Evolutionary conservation across 176 grass and related monocot genomes (phyloP).

Genomic region (Raddia distichophylla): DNA sequence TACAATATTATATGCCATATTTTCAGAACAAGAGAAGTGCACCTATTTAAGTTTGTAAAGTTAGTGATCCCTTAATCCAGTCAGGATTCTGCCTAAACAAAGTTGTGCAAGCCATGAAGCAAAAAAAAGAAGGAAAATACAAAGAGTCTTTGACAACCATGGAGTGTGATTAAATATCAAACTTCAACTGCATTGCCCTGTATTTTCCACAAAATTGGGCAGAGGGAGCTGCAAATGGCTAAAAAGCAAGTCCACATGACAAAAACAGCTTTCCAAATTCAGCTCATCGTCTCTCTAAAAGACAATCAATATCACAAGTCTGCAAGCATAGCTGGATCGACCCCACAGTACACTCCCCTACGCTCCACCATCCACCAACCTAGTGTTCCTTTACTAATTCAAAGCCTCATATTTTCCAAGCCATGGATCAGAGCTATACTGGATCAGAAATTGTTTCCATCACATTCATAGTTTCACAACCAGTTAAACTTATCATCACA

Average conservation of each 20-base stretch:
- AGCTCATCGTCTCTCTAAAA: not conserved
- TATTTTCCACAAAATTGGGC: not conserved
- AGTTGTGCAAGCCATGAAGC: not conserved
- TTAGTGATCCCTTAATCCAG: not conserved
- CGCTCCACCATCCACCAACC: not conserved
- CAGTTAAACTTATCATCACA: not conserved
- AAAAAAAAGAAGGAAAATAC: not conserved
- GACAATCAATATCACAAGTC: not conserved
- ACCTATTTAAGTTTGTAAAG: not conserved
- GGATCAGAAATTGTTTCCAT: not conserved
- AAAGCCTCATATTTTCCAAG: not conserved
- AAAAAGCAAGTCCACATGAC: not conserved
- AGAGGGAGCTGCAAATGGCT: not conserved
- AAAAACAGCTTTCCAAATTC: not conserved
- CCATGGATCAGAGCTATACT: not conserved
- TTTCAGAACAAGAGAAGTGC: not conserved
- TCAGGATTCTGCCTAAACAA: not conserved
- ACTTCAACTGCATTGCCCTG: not conserved
- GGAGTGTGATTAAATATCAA: not conserved
- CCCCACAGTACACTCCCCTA: not conserved
- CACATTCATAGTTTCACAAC: not conserved
- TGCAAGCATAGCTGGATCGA: not conserved
- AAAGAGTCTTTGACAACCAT: not conserved
- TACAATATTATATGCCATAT: not conserved
- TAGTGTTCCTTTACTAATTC: not conserved